A percentile compares a stretch with the other conserved stretches of the same genome.
These are phyloP conservation scores for Laguncularia racemosa DNA, from an alignment of 345 rosid genomes.

Conservation along the genomic window DNA sequence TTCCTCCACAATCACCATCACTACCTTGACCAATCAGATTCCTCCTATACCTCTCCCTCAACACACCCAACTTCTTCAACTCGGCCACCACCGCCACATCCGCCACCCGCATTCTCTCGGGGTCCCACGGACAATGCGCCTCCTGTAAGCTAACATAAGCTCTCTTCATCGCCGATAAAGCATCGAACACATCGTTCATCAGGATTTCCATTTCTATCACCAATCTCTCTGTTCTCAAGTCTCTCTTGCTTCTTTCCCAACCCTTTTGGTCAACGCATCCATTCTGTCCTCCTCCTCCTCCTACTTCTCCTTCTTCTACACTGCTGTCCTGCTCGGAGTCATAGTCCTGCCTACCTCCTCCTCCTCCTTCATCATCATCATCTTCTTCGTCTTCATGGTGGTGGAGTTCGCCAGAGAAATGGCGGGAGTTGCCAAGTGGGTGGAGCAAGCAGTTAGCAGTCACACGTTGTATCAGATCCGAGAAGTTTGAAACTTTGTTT, in stretches of 20 bases:
- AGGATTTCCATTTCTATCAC: conserved; percentile 50
- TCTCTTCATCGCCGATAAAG: conserved; percentile 58
- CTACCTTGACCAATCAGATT: conserved; percentile 21
- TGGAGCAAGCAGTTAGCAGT: conserved; percentile 85
- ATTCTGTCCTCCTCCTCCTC: conserved; percentile 10
- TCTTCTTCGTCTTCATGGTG: conserved; percentile 16
- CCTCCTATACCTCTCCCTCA: conserved; percentile 74
- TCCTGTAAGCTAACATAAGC: conserved; percentile 74
- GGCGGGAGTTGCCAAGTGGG: conserved; percentile 66
- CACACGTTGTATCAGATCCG: conserved; percentile 83
- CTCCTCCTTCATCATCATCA: conserved; percentile 9
- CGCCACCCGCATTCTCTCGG: conserved; percentile 77
- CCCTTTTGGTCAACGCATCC: conserved; percentile 8
- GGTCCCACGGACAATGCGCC: conserved; percentile 97
- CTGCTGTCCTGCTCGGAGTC: conserved; percentile 22
- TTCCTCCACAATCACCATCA: conserved; percentile 22
- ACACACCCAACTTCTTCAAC: conserved; percentile 55
- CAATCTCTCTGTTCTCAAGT: no score
- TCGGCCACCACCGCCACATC: conserved; percentile 78
- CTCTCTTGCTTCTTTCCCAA: conserved; percentile 11
- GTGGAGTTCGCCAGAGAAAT: conserved; percentile 19
- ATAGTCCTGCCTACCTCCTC: conserved; percentile 13
- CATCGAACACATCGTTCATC: conserved; percentile 70
- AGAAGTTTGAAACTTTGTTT: conserved; percentile 62
- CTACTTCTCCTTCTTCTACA: conserved; percentile 5